Evolutionary conservation across 352 stramenopile genomes (phyloP).

Genomic region (Pythium diclinum): DNA sequence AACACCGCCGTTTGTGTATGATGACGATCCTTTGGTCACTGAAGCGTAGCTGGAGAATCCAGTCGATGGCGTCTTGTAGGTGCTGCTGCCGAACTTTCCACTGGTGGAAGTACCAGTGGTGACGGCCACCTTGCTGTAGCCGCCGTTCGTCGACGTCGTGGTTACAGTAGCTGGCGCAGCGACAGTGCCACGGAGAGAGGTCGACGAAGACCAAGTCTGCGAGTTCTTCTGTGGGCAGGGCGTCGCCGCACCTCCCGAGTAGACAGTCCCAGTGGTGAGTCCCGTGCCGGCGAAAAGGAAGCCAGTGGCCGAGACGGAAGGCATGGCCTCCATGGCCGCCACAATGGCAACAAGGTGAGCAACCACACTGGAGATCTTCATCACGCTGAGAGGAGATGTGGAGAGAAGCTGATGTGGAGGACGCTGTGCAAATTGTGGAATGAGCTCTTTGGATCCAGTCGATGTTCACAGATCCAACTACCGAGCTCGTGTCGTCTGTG

Average conservation of each 20-base stretch:
- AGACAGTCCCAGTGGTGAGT: background rate
- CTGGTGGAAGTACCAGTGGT: background rate
- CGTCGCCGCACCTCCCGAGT: background rate
- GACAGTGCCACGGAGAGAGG: background rate
- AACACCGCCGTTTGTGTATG: background rate
- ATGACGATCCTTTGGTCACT: too few species aligned
- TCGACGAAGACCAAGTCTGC: background rate
- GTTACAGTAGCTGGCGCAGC: background rate
- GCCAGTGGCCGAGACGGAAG: slow-evolving; percentile 2
- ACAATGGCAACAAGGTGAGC: slow-evolving; percentile 8
- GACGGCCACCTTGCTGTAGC: background rate
- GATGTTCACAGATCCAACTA: background rate
- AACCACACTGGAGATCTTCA: slow-evolving; percentile 11
- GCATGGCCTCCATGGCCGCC: slow-evolving; percentile 4
- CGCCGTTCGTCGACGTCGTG: background rate
- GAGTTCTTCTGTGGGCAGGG: slow-evolving; percentile 1
- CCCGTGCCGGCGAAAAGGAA: slow-evolving; percentile 5
- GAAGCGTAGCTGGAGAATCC: too few species aligned
- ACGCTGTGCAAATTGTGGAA: slow-evolving; percentile 6
- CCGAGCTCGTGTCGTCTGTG: background rate
- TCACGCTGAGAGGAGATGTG: background rate
- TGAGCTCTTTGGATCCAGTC: background rate
- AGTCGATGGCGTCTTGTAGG: too few species aligned
- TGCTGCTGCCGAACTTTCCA: background rate
- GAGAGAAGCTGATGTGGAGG: background rate